Base-by-base conservation (phyloP, 2,329 filamentous ascomycete species). In the Penicillium polonicum region DNA sequence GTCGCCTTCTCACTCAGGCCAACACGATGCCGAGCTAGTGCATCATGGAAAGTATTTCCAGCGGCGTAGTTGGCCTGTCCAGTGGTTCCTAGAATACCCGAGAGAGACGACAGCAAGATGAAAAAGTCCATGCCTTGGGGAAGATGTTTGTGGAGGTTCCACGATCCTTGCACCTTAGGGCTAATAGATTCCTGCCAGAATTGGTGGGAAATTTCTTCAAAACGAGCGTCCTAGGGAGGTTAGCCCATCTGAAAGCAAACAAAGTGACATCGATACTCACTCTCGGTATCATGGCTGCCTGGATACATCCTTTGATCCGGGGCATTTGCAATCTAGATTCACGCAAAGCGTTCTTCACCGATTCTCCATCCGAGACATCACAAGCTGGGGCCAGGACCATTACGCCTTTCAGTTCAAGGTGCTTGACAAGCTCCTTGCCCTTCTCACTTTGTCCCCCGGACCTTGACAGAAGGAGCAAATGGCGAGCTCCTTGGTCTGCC, bases 51-150 rank as follows among this genome's bases (percentile, higher is more conserved):
- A 1, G 72, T 69, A 48, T 72, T 71, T 21, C 66, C 76, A 9
- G 76, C 74, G 3, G 72, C 68, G 56, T 79, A 79, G 58, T 78
- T 80, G 15, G 78, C 71, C 49, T 83, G 72, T 4, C 76, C 74
- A 5, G 72, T 62, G 48, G 79, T 79, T 5, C 81, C 80, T 5
- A 79, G 65, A 21, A 82, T 65, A 1, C 75, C 74, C 23, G 75
- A 72, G 1, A 73, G 61, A 1, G 77, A 79, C 0, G 75, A 77
- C 0, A 79, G 63, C 60, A 76, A 70, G 53, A 77, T 61, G 54
- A 79, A 79, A 64, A 79, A 79, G 52, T 76, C 73, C 13, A 79
- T 63, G 29, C 73, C 59, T 5, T 36, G 38, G 8, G 63, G 67
- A 35, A 74, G 55, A 8, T 56, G 35, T 19, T 45, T n/a, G 52